Evolutionary conservation across 352 stramenopile genomes (phyloP).

Genomic region (Phytophthora aleatoria): DNA sequence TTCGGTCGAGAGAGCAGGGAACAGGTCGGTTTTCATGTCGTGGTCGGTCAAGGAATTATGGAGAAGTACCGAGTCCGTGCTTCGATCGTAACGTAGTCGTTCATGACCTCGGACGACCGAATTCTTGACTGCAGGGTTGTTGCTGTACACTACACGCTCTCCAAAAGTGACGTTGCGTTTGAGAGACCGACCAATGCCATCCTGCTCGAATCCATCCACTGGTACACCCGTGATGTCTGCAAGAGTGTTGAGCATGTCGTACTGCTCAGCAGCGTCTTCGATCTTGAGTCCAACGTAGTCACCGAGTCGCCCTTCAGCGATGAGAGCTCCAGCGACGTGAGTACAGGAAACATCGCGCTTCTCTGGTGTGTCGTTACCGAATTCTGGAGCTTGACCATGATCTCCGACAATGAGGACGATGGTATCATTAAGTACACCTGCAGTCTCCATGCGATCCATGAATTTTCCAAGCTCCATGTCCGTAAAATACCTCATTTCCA

Average conservation of each 20-base stretch:
- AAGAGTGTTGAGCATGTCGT: constrained; percentile 47
- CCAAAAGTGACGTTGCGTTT: constrained; percentile 40
- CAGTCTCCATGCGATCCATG: constrained; percentile 46
- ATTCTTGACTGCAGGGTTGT: constrained; percentile 54
- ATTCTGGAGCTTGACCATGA: constrained; percentile 52
- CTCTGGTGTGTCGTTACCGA: constrained; percentile 33
- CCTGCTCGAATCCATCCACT: constrained; percentile 35
- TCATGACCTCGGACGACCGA: constrained; percentile 42
- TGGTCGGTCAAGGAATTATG: constrained; percentile 42
- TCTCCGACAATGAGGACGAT: constrained; percentile 61
- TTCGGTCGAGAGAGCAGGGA: constrained; percentile 17
- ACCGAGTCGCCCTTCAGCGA: constrained; percentile 45
- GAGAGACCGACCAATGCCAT: constrained; percentile 42
- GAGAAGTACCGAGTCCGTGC: constrained; percentile 33
- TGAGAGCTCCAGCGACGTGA: constrained; percentile 37
- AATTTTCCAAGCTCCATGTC: constrained; percentile 58
- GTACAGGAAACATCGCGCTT: constrained; percentile 37
- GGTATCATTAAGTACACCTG: constrained; percentile 55
- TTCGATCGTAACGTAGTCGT: constrained; percentile 42
- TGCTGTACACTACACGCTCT: constrained; percentile 43
- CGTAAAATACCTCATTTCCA: constrained; percentile 57
- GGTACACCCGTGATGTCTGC: constrained; percentile 41
- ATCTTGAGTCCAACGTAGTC: constrained; percentile 23
- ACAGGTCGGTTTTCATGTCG: constrained; percentile 39
- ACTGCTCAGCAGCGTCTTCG: constrained; percentile 36